A percentile compares a stretch with the other conserved stretches of the same genome.
phyloP scores from a whole-genome alignment of 768 basidiomycete species.

The Suillus clintonianus region DNA sequence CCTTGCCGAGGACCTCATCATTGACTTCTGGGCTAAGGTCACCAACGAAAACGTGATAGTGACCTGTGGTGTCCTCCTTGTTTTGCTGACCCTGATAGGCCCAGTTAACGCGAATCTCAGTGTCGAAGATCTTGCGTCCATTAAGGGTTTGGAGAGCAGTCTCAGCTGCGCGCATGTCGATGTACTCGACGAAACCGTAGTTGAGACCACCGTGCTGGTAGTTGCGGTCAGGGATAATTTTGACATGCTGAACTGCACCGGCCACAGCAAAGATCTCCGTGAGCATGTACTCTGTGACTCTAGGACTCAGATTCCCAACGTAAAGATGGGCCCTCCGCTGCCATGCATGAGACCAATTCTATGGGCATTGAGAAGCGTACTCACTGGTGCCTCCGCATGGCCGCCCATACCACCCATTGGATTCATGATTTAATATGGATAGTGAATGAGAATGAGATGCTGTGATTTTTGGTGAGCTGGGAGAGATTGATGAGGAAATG shows the following conservation, averaged over 20 bases:
- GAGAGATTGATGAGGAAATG: slow-evolving; percentile 26
- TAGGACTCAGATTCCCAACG: slow-evolving; percentile 95
- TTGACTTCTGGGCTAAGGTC: slow-evolving; percentile 99
- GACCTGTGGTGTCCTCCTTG: slow-evolving; percentile 97
- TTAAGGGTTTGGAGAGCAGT: slow-evolving; percentile 98
- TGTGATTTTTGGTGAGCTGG: background rate
- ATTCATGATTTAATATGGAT: slow-evolving; percentile 64
- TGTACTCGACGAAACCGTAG: slow-evolving; percentile 99
- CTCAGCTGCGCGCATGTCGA: slow-evolving; percentile 98
- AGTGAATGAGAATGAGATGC: slow-evolving; percentile 24
- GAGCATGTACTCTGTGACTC: slow-evolving; percentile 99
- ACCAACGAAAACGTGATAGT: slow-evolving; percentile 99
- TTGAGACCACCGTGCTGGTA: slow-evolving; percentile 99
- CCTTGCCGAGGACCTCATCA: slow-evolving; percentile 94
- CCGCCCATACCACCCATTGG: slow-evolving; percentile 65
- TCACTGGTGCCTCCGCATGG: slow-evolving; percentile 77
- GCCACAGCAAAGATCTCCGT: slow-evolving; percentile 97
- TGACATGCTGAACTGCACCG: slow-evolving; percentile 97
- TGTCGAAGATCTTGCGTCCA: slow-evolving; percentile 99
- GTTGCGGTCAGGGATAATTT: slow-evolving; percentile 99
- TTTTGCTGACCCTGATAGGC: slow-evolving; percentile 98
- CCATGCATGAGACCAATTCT: slow-evolving; percentile 14
- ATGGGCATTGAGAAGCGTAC: slow-evolving; percentile 25
- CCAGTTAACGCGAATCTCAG: slow-evolving; percentile 99
- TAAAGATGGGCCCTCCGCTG: slow-evolving; percentile 96